Percentiles rank a stretch among this genome's conserved stretches.
Conservation (phyloP, 2,329 filamentous ascomycete species). For the Decorospora gaudefroyi region DNA sequence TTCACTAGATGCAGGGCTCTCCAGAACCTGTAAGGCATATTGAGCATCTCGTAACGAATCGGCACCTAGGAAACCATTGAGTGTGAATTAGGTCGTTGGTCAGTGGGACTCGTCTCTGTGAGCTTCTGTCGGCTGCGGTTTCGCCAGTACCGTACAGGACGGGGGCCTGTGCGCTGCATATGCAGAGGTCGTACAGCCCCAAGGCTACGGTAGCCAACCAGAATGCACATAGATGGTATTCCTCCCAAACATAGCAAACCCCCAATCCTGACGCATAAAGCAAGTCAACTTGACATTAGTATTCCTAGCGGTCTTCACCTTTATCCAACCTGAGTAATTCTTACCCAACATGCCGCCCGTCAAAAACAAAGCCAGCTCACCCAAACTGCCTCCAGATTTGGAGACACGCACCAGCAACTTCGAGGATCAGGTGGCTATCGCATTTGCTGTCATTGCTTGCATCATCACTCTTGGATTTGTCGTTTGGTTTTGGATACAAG, state of each 20-base stretch:
- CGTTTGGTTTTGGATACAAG: neutral
- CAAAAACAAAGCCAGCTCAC: neutral
- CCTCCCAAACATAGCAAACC: neutral
- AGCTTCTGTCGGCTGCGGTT: too few relatives aligned
- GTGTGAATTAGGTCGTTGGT: too few relatives aligned
- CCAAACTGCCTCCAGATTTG: neutral
- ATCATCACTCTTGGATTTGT: neutral
- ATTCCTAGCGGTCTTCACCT: neutral
- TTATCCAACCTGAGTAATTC: too few relatives aligned
- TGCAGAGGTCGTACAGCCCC: too few relatives aligned
- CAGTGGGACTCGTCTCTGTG: too few relatives aligned
- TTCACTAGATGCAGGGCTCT: too few relatives aligned
- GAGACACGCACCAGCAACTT: neutral
- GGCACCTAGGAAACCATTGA: too few relatives aligned
- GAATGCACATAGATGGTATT: neutral
- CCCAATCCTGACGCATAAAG: neutral
- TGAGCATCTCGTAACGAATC: too few relatives aligned
- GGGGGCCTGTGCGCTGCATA: too few relatives aligned
- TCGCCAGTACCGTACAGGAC: too few relatives aligned
- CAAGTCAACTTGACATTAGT: neutral
- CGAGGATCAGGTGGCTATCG: neutral
- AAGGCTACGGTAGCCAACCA: slow-evolving; percentile 4
- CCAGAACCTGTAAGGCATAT: too few relatives aligned
- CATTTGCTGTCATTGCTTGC: neutral
- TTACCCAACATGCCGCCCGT: neutral